A percentile compares a stretch with the other conserved stretches of the same genome.
These are phyloP conservation scores for Cercospora brassicicola DNA, from an alignment of 2,329 filamentous ascomycete genomes.

Conservation along the genomic window DNA sequence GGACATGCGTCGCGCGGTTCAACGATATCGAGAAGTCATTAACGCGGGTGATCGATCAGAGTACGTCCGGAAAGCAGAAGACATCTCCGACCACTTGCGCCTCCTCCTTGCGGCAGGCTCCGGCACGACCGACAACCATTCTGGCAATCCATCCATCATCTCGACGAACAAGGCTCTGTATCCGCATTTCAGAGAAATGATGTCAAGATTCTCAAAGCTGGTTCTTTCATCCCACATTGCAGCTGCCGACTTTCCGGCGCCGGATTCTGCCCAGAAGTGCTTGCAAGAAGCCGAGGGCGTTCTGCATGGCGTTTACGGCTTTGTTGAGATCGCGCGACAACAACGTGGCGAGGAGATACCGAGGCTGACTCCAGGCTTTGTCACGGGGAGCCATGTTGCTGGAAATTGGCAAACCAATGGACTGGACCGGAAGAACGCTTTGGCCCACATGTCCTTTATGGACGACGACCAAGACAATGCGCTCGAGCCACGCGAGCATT, in stretches of 20 bases:
- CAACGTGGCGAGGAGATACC: constrained; percentile 92
- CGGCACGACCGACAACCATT: constrained; percentile 97
- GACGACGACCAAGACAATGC: constrained; percentile 80
- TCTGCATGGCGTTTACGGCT: constrained; percentile 88
- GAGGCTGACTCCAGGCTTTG: constrained; percentile 88
- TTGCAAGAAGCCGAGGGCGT: constrained; percentile 97
- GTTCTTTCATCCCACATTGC: constrained; percentile 98
- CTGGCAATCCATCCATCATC: constrained; percentile 97
- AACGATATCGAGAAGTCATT: constrained; percentile 87
- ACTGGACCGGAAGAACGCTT: constrained; percentile 62
- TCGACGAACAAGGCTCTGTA: constrained; percentile 97
- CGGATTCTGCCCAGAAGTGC: constrained; percentile 92
- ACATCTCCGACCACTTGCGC: constrained; percentile 94
- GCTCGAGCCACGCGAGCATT: constrained; percentile 67
- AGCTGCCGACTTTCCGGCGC: constrained; percentile 89
- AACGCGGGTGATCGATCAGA: constrained; percentile 79
- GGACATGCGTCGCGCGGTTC: constrained; percentile 89
- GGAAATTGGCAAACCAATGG: constrained; percentile 81
- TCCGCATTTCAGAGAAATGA: constrained; percentile 97
- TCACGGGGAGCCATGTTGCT: constrained; percentile 77
- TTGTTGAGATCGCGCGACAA: constrained; percentile 90
- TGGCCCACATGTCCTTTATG: constrained; percentile 68
- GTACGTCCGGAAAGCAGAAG: constrained; percentile 91
- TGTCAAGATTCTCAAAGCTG: constrained; percentile 99
- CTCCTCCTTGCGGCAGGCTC: constrained; percentile 93